Conservation (phyloP, 139 green algal genomes). For the Limnomonas spitsbergensis region DNA sequence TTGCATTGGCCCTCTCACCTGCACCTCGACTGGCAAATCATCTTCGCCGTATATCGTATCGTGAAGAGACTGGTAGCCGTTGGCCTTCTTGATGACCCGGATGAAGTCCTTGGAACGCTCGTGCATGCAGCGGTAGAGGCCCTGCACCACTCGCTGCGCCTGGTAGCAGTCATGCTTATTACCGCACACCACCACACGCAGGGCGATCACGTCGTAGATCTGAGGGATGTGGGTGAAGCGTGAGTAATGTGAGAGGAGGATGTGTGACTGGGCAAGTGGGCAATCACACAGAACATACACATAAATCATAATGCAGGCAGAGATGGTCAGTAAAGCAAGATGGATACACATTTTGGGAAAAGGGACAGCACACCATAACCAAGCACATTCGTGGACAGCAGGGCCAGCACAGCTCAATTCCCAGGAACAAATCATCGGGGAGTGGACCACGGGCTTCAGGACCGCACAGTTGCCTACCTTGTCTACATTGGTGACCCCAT, state of each 20-base stretch:
- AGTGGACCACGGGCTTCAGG: too few species aligned
- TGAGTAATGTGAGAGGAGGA: too few species aligned
- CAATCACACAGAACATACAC: too few species aligned
- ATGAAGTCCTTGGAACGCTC: conserved; percentile 88
- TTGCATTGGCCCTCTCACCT: not conserved
- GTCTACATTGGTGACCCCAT: conserved; percentile 30
- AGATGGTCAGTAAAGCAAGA: too few species aligned
- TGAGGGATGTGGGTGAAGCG: not conserved
- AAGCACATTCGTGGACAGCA: too few species aligned
- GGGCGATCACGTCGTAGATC: conserved; percentile 72
- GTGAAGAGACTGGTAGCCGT: conserved; percentile 88
- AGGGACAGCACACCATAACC: too few species aligned
- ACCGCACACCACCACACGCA: conserved; percentile 78
- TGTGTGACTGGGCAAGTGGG: too few species aligned
- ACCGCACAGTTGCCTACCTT: conserved; percentile 46
- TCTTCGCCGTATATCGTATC: conserved; percentile 45
- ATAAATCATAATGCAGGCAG: too few species aligned
- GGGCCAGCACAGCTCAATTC: too few species aligned
- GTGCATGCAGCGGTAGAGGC: conserved; percentile 38
- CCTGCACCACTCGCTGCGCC: conserved; percentile 65
- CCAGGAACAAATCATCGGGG: too few species aligned
- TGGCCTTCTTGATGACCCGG: conserved; percentile 71
- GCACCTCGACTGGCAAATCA: conserved; percentile 60
- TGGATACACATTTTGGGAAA: too few species aligned
- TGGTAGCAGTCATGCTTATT: conserved; percentile 84